Evolutionary conservation across 1,139 yeast species (phyloP), one percentile per base, ranked within the genome.

Genomic region (Geotrichum restrictum): DNA sequence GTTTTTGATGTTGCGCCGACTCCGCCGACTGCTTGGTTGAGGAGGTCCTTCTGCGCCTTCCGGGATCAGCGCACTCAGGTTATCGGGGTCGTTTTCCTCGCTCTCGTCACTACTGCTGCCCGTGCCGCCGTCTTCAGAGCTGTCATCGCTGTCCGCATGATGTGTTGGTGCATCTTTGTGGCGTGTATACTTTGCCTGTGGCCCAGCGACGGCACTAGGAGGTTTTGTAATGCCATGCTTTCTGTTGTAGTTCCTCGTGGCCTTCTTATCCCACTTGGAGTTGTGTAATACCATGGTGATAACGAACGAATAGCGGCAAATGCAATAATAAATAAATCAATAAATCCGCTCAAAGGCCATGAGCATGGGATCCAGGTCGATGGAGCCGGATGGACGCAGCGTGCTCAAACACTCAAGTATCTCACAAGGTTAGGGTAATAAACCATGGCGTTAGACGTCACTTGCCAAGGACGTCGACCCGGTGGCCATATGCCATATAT

Each of bases 191-290:
- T 22, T 22, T 38, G 14, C 18, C 24, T 38, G 18, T 4, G 41
- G 22, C 22, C 41, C 41, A 7, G 24, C 29, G 18, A n/a, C 11
- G 2, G 32, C 44, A 14, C 38, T 18, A 10, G 34, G 47, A 7
- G 54, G 49, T 13, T 45, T 45, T 5, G 45, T 41, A 4, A 54
- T 49, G 1, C 56, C 56, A 45, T 54, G 57, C 32, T 54, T 54
- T 16, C 37, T 44, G 49, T 48, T 41, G 33, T 54, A 54, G 45
- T 53, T 53, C 21, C 47, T 36, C 2, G 57, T 50, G 4, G 57
- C 57, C 41, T 54, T 54, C 32, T 52, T 45, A 21, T 54, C 52
- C 57, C 57, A 54, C 44, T 53, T 54, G 27, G 49, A 45, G 38
- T 54, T 54, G 24, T 54, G 57, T 13, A 54, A 39, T 13, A 54